phyloP scores from a whole-genome alignment of 176 grass and related monocot species.

The Musa itinerans region DNA sequence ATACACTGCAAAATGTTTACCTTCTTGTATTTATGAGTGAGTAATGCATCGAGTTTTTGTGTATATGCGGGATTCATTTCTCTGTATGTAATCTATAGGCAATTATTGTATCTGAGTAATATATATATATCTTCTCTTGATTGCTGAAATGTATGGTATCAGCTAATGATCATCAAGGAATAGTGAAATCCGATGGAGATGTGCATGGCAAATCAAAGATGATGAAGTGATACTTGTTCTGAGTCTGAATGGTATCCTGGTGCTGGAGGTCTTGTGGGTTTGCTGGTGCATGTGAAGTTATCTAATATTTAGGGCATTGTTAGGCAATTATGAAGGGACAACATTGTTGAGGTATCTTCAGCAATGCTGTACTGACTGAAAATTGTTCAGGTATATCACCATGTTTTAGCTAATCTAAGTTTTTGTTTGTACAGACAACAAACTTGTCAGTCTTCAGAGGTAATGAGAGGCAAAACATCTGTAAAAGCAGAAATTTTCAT shows the following conservation, averaged over 20 bases:
- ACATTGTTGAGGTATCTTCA: background rate
- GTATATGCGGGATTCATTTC: conserved; percentile 1
- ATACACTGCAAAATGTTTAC: background rate
- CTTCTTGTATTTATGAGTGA: conserved; percentile 8
- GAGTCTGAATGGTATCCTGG: background rate
- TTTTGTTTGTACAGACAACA: background rate
- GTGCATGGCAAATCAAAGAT: background rate
- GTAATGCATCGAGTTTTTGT: background rate
- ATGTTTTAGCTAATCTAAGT: background rate
- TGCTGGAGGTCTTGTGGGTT: too few species aligned
- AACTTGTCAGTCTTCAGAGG: background rate
- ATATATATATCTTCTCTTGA: background rate
- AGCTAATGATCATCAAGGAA: too few species aligned
- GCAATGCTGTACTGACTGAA: background rate
- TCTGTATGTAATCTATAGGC: conserved; percentile 1
- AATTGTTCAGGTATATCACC: background rate
- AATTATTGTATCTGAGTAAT: background rate
- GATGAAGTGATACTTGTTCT: background rate
- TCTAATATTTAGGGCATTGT: background rate
- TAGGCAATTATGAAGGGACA: background rate
- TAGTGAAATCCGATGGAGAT: background rate
- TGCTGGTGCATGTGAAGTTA: too few species aligned
- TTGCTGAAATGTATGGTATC: too few species aligned
- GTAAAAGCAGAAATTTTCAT: background rate
- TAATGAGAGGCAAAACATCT: too few species aligned